Percentiles rank a stretch among this genome's conserved stretches.
Evolutionary conservation across 495 filamentous ascomycete genomes (phyloP).

Genomic region (Podospora pseudoanserina): DNA sequence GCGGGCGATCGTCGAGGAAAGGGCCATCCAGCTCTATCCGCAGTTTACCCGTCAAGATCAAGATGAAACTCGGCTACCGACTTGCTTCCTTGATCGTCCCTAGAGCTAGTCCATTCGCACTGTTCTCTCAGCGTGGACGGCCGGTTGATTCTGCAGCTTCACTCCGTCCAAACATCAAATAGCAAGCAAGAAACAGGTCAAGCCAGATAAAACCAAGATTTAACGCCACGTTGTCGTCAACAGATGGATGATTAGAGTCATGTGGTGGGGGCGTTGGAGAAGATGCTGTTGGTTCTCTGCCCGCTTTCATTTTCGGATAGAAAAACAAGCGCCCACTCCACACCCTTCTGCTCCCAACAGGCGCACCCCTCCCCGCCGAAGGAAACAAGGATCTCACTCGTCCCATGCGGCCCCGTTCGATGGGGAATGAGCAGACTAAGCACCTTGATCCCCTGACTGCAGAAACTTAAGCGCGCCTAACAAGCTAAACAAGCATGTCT

Average conservation of each 20-base stretch:
- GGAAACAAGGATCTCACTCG: background rate
- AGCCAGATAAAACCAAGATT: background rate
- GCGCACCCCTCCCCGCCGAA: background rate
- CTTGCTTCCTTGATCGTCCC: background rate
- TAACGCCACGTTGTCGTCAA: background rate
- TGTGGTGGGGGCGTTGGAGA: background rate
- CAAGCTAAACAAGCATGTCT: background rate
- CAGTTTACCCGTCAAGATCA: background rate
- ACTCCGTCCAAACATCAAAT: background rate
- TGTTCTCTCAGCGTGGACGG: background rate
- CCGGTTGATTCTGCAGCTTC: background rate
- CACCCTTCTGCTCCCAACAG: background rate
- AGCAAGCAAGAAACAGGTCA: background rate
- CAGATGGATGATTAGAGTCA: background rate
- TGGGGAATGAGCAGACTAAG: background rate
- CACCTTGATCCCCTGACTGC: background rate
- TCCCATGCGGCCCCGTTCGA: background rate
- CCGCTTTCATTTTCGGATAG: background rate
- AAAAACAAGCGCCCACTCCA: background rate
- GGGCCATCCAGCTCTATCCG: background rate
- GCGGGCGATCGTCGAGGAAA: background rate
- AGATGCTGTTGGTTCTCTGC: background rate
- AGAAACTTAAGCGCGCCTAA: background rate
- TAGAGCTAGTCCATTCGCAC: background rate
- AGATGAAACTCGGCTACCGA: background rate